phyloP scores from a whole-genome alignment of 495 filamentous ascomycete species.

The Penicillium maclennaniae region DNA sequence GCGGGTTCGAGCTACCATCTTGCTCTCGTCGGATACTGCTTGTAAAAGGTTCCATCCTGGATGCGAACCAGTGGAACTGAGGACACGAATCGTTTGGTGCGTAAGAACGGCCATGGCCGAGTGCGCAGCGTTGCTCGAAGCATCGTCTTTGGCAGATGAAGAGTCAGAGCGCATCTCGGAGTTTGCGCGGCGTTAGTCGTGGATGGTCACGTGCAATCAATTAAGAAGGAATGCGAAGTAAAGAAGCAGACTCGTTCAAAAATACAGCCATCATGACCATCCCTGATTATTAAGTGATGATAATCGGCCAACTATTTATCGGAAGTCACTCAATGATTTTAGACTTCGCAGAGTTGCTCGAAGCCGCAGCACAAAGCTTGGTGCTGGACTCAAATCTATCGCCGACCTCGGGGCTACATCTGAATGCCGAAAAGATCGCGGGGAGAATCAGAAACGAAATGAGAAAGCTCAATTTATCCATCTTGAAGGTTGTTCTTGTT shows the following conservation, averaged over 20 bases:
- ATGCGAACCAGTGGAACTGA: conserved; percentile 65
- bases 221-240: background rate
- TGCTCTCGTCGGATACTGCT: conserved; percentile 62
- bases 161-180: background rate
- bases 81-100: conserved; percentile 7
- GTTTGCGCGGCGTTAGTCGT: conserved; percentile 2
- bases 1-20: conserved; percentile 40
- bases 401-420: background rate
- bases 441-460: background rate
- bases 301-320: too few species aligned
- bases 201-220: background rate
- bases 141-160: conserved; percentile 4
- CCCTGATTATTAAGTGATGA: too few species aligned
- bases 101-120: conserved; percentile 4
- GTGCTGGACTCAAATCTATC: background rate
- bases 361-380: background rate
- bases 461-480: background rate
- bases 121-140: conserved; percentile 12
- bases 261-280: background rate
- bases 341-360: background rate
- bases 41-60: conserved; percentile 74
- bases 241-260: background rate
- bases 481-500: background rate
- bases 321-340: background rate
- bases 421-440: background rate